Percentiles rank a stretch among this genome's conserved stretches.
Conservation (phyloP, 177 flowering plant genomes). For the Telopea speciosissima region DNA sequence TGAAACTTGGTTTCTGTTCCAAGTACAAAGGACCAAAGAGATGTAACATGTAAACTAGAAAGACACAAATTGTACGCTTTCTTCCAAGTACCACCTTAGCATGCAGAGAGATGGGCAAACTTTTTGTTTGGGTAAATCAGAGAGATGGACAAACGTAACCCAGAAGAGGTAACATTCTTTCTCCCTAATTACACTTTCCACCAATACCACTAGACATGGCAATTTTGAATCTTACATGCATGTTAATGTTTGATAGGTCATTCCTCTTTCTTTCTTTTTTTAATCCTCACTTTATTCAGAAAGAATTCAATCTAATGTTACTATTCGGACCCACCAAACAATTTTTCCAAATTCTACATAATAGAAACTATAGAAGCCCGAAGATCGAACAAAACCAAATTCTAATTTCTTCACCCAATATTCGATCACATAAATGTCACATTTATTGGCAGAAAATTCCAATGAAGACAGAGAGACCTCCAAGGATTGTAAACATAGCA, state of each 20-base stretch:
- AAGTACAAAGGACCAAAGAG: not conserved
- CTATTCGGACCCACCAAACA: not conserved
- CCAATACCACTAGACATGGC: not conserved
- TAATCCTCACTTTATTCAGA: no score
- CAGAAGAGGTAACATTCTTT: not conserved
- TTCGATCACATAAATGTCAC: not conserved
- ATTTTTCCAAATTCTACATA: not conserved
- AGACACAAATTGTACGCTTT: not conserved
- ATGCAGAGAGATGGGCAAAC: not conserved
- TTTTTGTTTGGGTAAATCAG: no score
- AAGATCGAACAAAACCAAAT: not conserved
- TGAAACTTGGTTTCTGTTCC: not conserved
- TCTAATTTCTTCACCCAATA: not conserved
- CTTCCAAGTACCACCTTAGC: not conserved
- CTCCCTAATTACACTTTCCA: no score
- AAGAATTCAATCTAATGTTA: not conserved
- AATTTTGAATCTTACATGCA: not conserved
- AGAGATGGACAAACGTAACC: no score
- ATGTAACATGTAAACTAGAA: not conserved
- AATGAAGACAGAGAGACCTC: not conserved
- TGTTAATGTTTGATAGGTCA: not conserved
- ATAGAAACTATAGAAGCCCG: no score
- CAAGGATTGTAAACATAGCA: not conserved
- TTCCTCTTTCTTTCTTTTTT: not conserved
- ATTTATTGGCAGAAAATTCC: not conserved